These are phyloP conservation scores for Halteria grandinella DNA, from an alignment of 73 alveolate species.

Conservation along the genomic window DNA sequence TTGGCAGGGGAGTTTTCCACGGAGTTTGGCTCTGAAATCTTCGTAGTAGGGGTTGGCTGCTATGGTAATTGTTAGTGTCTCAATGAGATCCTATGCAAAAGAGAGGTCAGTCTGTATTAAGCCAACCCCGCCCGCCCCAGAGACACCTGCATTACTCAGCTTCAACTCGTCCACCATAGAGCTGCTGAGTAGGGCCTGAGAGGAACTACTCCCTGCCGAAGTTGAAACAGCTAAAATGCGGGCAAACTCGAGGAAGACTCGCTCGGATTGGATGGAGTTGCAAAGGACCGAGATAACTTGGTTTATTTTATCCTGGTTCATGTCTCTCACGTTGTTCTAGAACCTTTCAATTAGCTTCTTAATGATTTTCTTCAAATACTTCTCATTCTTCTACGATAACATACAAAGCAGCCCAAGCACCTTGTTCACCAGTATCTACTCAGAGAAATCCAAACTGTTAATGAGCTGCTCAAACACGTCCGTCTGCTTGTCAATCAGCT, in stretches of 20 bases:
- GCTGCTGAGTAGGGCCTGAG: background rate
- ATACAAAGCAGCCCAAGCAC: conserved; percentile 58
- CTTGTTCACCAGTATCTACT: conserved; percentile 53
- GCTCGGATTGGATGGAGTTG: conserved; percentile 56
- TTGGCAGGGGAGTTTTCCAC: conserved; percentile 26
- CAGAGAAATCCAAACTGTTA: conserved; percentile 58
- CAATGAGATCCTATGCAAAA: conserved; percentile 62
- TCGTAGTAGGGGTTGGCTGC: conserved; percentile 64
- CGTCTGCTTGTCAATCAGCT: conserved; percentile 30
- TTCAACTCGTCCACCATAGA: too few relatives aligned
- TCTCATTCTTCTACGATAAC: conserved; percentile 57
- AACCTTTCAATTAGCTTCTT: conserved; percentile 56
- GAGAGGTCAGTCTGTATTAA: conserved; percentile 37
- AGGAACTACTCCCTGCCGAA: too few relatives aligned
- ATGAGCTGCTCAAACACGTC: conserved; percentile 60
- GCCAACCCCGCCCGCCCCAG: background rate
- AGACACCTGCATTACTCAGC: too few relatives aligned
- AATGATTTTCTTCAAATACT: conserved; percentile 62
- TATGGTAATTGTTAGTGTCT: conserved; percentile 55
- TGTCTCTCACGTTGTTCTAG: conserved; percentile 37
- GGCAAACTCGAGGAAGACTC: conserved; percentile 69
- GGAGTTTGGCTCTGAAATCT: conserved; percentile 49
- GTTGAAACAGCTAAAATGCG: background rate
- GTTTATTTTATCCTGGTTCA: conserved; percentile 52
- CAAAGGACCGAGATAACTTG: conserved; percentile 54